phyloP scores from a whole-genome alignment of 176 grass and related monocot genomes.

The Urochloa ruziziensis region DNA sequence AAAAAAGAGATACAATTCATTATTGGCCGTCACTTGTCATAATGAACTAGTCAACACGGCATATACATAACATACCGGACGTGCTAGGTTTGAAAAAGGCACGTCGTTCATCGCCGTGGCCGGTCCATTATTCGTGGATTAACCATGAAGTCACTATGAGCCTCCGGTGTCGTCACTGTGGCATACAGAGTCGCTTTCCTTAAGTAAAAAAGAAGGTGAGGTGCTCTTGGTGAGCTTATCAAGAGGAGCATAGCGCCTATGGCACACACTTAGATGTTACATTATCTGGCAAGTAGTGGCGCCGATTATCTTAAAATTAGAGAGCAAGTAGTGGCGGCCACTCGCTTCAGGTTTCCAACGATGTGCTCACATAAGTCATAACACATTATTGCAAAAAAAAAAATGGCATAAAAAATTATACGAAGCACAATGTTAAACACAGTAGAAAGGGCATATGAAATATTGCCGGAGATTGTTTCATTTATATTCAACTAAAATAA shows the following conservation, averaged over 20 bases:
- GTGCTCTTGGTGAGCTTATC: not conserved
- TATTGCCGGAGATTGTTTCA: too few relatives aligned
- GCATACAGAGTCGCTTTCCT: not conserved
- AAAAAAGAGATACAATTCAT: not conserved
- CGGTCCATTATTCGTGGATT: not conserved
- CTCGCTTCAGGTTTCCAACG: not conserved
- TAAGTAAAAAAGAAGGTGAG: not conserved
- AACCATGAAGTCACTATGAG: not conserved
- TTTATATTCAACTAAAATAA: too few relatives aligned
- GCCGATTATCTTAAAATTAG: not conserved
- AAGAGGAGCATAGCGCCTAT: not conserved
- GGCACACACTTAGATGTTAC: not conserved
- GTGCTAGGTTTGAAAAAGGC: not conserved
- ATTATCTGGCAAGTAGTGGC: not conserved
- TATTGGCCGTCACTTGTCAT: not conserved
- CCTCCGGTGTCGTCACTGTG: not conserved
- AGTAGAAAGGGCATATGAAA: too few relatives aligned
- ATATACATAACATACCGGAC: not conserved
- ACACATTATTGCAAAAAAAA: too few relatives aligned
- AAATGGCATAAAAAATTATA: too few relatives aligned
- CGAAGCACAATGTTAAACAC: too few relatives aligned
- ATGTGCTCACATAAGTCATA: too few relatives aligned
- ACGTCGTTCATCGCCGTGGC: not conserved
- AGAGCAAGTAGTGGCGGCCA: too few relatives aligned
- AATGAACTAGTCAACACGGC: not conserved